phyloP scores from a whole-genome alignment of 371 early-diverging fungal species.

The Saksenaea oblongispora region DNA sequence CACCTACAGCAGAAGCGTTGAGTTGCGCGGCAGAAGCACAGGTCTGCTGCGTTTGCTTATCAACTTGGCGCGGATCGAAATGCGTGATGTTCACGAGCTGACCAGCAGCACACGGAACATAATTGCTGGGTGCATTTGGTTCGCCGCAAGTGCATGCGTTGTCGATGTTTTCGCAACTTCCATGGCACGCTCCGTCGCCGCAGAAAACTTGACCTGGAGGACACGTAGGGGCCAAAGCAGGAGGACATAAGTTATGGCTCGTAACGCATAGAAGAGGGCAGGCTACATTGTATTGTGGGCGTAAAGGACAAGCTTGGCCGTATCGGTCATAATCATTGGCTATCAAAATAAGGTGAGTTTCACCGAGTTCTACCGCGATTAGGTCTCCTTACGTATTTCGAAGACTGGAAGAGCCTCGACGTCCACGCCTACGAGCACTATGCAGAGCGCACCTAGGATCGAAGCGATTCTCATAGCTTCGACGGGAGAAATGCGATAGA shows the following conservation, averaged over 20 bases:
- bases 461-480: constrained; percentile 16
- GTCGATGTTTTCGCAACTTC: constrained; percentile 41
- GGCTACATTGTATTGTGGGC: constrained; percentile 31
- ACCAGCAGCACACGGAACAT: constrained; percentile 46
- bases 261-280: constrained; percentile 60
- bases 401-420: constrained; percentile 19
- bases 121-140: constrained; percentile 20
- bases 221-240: constrained; percentile 42
- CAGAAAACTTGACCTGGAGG: constrained; percentile 50
- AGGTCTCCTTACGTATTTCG: constrained; percentile 13
- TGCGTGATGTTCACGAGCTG: constrained; percentile 51
- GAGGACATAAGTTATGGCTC: constrained; percentile 40
- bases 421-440: constrained; percentile 7
- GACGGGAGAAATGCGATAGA: not conserved
- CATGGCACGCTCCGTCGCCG: constrained; percentile 56
- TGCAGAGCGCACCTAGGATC: constrained; percentile 2
- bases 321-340: constrained; percentile 55
- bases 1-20: constrained; percentile 15
- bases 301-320: constrained; percentile 53
- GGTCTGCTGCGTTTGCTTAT: constrained; percentile 35
- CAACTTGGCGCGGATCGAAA: constrained; percentile 52
- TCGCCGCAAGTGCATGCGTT: constrained; percentile 49
- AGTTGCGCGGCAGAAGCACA: constrained; percentile 46
- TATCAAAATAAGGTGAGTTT: constrained; percentile 13
- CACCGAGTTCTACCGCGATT: not conserved